Evolutionary conservation across 768 basidiomycete species (phyloP), one percentile per base, ranked within the genome.

Genomic region (Cystobasidium tubakii): DNA sequence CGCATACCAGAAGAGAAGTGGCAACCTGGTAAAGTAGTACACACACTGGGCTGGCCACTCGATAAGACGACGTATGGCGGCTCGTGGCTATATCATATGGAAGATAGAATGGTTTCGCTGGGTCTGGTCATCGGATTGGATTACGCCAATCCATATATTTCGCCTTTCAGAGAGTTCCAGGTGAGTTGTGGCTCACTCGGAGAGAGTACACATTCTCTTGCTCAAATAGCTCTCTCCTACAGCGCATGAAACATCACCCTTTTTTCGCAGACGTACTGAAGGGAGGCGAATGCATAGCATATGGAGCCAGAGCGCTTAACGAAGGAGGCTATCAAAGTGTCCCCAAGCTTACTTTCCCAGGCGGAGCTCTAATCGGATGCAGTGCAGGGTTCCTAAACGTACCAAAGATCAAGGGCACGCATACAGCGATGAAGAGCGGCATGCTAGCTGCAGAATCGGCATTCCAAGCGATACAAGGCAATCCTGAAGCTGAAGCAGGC

Each of bases 341-440:
- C 23, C 96, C 96, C 0, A 86, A 86, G 79, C 84, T 87, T 87
- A 75, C 84, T 87, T 82, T 99, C 92, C 96, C 96, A 0, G 94
- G 96, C 0, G 95, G 95, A 1, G 95, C 93, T 0, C 83, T 98
- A 31, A 87, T 99, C 44, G 96, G 95, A 0, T 97, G 94, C 82
- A 89, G 92, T 0, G 96, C 94, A 0, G 95, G 95, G 15, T 93
- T 98, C 81, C 86, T 99, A 74, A 98, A 98, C 82, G 86, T 96
- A 13, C 89, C 94, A 17, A 98, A 96, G 83, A 98, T 99, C 82
- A 98, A 98, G 80, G 95, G 95, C 17, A 95, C 94, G 0, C 96
- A 98, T 80, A 98, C 94, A 74, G 93, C 95, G 1, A 98, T 99
- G 96, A 94, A 98, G 85, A 91, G 89, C 43, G 96, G 96, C 33